Evolutionary conservation across 2,329 filamentous ascomycete species (phyloP).

Genomic region (Chalaropsis thielavioides): DNA sequence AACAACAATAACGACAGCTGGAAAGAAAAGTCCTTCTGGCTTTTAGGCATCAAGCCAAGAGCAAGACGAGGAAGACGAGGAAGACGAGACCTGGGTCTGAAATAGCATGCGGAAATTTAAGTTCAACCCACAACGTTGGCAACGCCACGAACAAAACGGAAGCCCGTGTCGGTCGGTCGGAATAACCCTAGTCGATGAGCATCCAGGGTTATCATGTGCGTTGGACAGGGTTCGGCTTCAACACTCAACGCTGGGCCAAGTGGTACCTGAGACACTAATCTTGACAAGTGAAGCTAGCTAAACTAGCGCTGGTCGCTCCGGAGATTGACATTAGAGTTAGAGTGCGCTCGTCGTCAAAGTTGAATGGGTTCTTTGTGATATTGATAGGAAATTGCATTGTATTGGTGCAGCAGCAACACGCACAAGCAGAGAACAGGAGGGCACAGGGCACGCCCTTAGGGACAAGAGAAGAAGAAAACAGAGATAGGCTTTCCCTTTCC

Average conservation of each 20-base stretch:
- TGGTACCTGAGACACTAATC: slow-evolving; percentile 4
- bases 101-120: too few species aligned
- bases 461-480: too few species aligned
- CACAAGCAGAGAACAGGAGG: not conserved
- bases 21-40: not conserved
- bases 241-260: not conserved
- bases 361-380: not conserved
- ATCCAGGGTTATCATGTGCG: not conserved
- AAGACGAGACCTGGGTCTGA: too few species aligned
- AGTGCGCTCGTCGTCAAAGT: not conserved
- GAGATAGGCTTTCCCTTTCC: too few species aligned
- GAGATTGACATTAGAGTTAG: not conserved
- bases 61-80: too few species aligned
- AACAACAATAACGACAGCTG: too few species aligned
- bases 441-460: not conserved
- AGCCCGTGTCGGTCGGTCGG: too few species aligned
- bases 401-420: not conserved
- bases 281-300: slow-evolving; percentile 7
- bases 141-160: not conserved
- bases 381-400: not conserved
- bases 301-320: not conserved
- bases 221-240: not conserved
- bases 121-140: not conserved
- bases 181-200: not conserved
- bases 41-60: not conserved